Evolutionary conservation across 1,284 basidiomycete species (phyloP).

Genomic region (Cryptococcus wingfieldii): DNA sequence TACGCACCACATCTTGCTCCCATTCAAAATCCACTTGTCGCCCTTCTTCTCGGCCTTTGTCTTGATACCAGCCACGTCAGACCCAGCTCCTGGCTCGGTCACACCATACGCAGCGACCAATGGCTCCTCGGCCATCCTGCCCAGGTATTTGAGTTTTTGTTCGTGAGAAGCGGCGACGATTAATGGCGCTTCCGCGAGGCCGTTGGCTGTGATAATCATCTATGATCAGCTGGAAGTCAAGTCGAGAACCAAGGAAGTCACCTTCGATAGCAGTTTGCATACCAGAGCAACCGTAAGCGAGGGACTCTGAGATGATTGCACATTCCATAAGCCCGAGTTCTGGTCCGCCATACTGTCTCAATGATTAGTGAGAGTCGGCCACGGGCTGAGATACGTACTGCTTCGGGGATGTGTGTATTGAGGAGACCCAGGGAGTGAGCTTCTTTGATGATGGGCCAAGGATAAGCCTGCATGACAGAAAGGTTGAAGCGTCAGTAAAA

Average conservation of each 20-base stretch:
- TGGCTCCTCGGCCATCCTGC: conserved; percentile 56
- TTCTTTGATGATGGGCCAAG: conserved; percentile 55
- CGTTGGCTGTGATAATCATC: conserved; percentile 45
- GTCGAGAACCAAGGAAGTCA: conserved; percentile 7
- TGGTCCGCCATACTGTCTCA: conserved; percentile 52
- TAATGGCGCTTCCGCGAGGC: conserved; percentile 54
- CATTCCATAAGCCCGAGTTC: conserved; percentile 53
- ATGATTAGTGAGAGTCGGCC: neutral
- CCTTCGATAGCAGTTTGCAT: conserved; percentile 53
- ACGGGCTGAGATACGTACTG: conserved; percentile 25
- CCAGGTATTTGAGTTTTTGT: conserved; percentile 55
- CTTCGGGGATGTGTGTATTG: conserved; percentile 52
- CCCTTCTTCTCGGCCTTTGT: conserved; percentile 53
- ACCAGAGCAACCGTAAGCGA: conserved; percentile 56
- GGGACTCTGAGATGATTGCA: conserved; percentile 51
- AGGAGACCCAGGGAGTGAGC: conserved; percentile 52
- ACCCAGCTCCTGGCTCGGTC: conserved; percentile 56
- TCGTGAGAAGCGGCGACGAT: conserved; percentile 54
- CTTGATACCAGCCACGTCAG: conserved; percentile 54
- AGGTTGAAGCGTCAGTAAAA: neutral
- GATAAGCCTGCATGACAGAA: conserved; percentile 47
- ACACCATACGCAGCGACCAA: conserved; percentile 56
- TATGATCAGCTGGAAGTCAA: neutral
- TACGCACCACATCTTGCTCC: conserved; percentile 55
- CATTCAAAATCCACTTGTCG: conserved; percentile 48